Percentiles rank a stretch among this genome's conserved stretches.
phyloP scores from a whole-genome alignment of 2,329 filamentous ascomycete species.

The Colletotrichum shisoi region DNA sequence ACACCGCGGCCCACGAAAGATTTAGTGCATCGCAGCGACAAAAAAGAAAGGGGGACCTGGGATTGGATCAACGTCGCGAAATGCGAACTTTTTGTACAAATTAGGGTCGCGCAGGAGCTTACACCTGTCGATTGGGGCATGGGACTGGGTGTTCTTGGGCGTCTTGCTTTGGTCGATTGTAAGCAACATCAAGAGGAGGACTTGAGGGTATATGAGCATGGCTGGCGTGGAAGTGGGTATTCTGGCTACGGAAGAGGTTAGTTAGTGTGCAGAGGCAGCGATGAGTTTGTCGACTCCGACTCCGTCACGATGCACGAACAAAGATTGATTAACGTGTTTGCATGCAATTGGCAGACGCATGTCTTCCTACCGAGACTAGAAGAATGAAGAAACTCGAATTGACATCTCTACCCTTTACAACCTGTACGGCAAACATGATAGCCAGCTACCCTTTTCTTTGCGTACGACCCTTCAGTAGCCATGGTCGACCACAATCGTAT shows the following conservation, averaged over 20 bases:
- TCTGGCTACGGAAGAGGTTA: conserved; percentile 25
- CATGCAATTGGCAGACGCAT: not conserved
- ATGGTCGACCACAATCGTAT: no score
- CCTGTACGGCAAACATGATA: not conserved
- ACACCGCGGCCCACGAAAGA: conserved; percentile 14
- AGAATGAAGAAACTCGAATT: conserved; percentile 2
- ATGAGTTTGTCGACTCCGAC: not conserved
- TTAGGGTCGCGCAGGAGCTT: conserved; percentile 11
- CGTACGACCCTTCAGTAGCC: no score
- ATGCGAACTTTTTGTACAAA: conserved; percentile 18
- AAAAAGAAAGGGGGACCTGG: conserved; percentile 5
- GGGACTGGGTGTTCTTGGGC: conserved; percentile 27
- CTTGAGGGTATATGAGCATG: conserved; percentile 21
- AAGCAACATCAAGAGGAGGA: conserved; percentile 33
- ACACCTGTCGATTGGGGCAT: conserved; percentile 32
- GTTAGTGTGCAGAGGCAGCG: conserved; percentile 6
- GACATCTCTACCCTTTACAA: not conserved
- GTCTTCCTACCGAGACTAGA: conserved; percentile 1
- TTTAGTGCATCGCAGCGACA: conserved; percentile 4
- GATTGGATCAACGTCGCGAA: not conserved
- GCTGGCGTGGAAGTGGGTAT: conserved; percentile 5
- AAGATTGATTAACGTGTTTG: not conserved
- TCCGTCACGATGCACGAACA: conserved; percentile 12
- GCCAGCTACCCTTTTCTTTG: not conserved
- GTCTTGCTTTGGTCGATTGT: not conserved